These are phyloP conservation scores for Rhodotorula toruloides DNA, from an alignment of 768 basidiomycete species.

Conservation along the genomic window DNA sequence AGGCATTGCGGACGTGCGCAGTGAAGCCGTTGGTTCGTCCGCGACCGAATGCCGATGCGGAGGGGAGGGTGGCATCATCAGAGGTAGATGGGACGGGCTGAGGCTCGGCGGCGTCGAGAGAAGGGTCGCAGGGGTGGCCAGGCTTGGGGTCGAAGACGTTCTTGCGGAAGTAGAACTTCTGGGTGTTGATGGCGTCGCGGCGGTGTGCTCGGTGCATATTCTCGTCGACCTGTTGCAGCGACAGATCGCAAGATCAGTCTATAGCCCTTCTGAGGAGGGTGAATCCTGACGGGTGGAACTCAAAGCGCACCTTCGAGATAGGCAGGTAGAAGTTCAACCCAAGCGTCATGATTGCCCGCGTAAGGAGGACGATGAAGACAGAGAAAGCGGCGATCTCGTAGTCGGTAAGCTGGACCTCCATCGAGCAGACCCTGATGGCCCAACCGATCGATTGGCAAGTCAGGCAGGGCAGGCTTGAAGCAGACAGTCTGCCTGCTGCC, in stretches of 20 bases:
- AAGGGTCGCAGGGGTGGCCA: constrained; percentile 23
- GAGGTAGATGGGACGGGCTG: constrained; percentile 11
- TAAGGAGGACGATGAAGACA: constrained; percentile 87
- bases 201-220: constrained; percentile 89
- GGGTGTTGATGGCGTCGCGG: constrained; percentile 66
- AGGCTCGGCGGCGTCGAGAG: neutral
- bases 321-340: constrained; percentile 93
- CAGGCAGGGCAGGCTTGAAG: constrained; percentile 95
- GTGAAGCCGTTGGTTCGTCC: too few species aligned
- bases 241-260: too few species aligned
- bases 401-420: constrained; percentile 99
- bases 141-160: constrained; percentile 57
- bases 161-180: constrained; percentile 85
- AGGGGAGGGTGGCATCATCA: too few species aligned
- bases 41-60: too few species aligned
- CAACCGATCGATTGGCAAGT: constrained; percentile 90
- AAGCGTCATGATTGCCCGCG: constrained; percentile 84
- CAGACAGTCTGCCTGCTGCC: constrained; percentile 98
- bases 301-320: constrained; percentile 72
- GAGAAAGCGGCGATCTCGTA: constrained; percentile 98
- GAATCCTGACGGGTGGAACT: neutral
- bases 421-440: constrained; percentile 96
- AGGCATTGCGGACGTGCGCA: too few species aligned
- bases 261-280: too few species aligned
- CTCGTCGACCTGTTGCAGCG: constrained; percentile 92